These are phyloP conservation scores for Hygrophoropsis aurantiaca DNA, from an alignment of 768 basidiomycete species.

Conservation along the genomic window DNA sequence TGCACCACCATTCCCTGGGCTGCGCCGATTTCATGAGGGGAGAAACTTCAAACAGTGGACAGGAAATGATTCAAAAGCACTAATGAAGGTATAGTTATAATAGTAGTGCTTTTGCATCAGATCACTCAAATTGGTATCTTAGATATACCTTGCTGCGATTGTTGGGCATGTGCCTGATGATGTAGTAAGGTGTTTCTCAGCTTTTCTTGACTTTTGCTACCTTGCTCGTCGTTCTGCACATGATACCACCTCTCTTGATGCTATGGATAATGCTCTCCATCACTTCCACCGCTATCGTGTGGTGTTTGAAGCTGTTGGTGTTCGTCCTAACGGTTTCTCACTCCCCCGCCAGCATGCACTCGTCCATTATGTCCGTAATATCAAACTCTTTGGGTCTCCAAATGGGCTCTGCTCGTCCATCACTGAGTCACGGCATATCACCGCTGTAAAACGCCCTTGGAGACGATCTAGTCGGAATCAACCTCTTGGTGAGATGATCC, in stretches of 20 bases:
- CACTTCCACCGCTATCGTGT: conserved; percentile 8
- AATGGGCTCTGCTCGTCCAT: conserved; percentile 24
- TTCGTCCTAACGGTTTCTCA: conserved; percentile 1
- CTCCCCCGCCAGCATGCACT: conserved; percentile 22
- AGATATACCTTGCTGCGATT: conserved; percentile 23
- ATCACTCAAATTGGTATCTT: conserved; percentile 11
- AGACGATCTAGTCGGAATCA: conserved; percentile 17
- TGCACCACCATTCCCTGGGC: not conserved
- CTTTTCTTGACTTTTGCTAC: conserved; percentile 26
- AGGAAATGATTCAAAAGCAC: conserved; percentile 2
- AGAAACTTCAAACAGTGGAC: conserved; percentile 6
- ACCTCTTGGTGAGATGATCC: conserved; percentile 12
- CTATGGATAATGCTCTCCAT: conserved; percentile 3
- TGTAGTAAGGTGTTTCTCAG: conserved; percentile 12
- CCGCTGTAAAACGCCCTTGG: conserved; percentile 15
- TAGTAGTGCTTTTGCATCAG: not conserved
- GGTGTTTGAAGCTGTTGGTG: conserved; percentile 1
- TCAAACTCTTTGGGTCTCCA: conserved; percentile 19
- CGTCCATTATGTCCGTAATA: conserved; percentile 12
- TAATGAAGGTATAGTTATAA: conserved; percentile 1
- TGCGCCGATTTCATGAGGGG: conserved; percentile 1
- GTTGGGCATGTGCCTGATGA: conserved; percentile 14
- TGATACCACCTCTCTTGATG: not conserved
- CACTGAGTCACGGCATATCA: conserved; percentile 17
- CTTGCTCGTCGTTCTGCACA: conserved; percentile 11